A percentile compares a stretch with the other conserved stretches of the same genome.
phyloP scores from a whole-genome alignment of 2,329 filamentous ascomycete genomes.

The Ophiostoma sp. region DNA sequence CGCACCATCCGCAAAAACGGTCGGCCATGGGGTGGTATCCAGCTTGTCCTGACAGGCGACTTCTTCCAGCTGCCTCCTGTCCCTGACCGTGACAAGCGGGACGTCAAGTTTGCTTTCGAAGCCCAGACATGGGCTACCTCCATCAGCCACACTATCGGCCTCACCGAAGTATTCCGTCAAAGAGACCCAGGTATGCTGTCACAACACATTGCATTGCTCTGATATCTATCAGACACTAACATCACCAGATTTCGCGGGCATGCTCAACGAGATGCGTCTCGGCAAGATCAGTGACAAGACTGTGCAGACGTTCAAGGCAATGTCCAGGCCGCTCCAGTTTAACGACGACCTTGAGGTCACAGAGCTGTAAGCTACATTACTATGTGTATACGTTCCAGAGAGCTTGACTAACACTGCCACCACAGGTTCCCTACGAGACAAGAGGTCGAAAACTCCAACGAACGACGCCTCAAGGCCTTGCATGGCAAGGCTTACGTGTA shows the following conservation, averaged over 20 bases:
- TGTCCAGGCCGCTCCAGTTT: conserved; percentile 66
- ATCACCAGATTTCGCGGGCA: conserved; percentile 67
- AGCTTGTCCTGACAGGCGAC: conserved; percentile 90
- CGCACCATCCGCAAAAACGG: conserved; percentile 83
- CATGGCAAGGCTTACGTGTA: conserved; percentile 63
- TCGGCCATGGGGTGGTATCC: conserved; percentile 89
- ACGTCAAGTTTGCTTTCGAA: conserved; percentile 87
- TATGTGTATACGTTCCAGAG: no score
- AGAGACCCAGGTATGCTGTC: conserved; percentile 59
- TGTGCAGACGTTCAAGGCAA: conserved; percentile 65
- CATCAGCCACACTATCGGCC: conserved; percentile 89
- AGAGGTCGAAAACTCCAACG: conserved; percentile 86
- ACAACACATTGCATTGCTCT: background rate
- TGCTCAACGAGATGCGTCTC: conserved; percentile 97
- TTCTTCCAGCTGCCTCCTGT: conserved; percentile 97
- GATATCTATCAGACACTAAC: conserved; percentile 29
- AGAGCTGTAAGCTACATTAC: conserved; percentile 50
- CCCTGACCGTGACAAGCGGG: conserved; percentile 63
- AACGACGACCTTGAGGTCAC: conserved; percentile 75
- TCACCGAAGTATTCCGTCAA: conserved; percentile 95
- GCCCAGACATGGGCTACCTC: conserved; percentile 86
- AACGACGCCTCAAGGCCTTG: conserved; percentile 63
- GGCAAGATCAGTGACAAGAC: conserved; percentile 74
- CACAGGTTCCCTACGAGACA: conserved; percentile 69
- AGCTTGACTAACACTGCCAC: no score